Percentiles rank a stretch among this genome's conserved stretches.
phyloP scores from a whole-genome alignment of 805 yeast genomes.

The Lipomyces orientalis region DNA sequence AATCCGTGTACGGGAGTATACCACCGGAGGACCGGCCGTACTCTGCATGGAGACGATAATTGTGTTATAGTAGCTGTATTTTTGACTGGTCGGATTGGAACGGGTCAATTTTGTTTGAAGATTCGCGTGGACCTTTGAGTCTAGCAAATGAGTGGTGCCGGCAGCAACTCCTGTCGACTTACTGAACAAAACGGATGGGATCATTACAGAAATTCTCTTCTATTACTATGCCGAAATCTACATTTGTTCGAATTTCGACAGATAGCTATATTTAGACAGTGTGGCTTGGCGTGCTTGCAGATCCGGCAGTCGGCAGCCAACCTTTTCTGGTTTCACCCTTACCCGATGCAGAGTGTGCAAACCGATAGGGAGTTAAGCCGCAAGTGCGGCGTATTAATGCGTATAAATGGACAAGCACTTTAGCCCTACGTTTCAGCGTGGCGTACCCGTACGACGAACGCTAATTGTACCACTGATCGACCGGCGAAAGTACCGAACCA shows the following conservation, averaged over 20 bases:
- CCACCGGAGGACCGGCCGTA: neutral
- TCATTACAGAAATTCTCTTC: neutral
- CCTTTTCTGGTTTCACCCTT: neutral
- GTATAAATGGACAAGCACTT: no score
- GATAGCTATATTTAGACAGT: neutral
- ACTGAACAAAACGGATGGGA: neutral
- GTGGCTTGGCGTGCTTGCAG: neutral
- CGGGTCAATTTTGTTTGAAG: neutral
- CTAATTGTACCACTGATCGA: no score
- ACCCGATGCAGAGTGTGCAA: neutral
- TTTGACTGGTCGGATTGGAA: neutral
- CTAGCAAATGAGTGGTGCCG: neutral
- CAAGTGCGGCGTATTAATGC: no score
- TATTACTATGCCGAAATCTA: neutral
- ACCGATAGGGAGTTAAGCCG: no score
- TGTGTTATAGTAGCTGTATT: neutral
- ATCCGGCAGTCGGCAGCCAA: neutral
- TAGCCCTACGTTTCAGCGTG: no score
- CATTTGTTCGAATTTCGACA: neutral
- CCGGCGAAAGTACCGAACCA: no score
- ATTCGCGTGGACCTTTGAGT: no score
- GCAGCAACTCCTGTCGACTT: neutral
- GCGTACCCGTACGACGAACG: no score
- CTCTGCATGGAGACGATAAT: neutral
- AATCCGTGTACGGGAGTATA: neutral